Conservation (phyloP, 768 basidiomycete genomes). For the Ramaria sp. region DNA sequence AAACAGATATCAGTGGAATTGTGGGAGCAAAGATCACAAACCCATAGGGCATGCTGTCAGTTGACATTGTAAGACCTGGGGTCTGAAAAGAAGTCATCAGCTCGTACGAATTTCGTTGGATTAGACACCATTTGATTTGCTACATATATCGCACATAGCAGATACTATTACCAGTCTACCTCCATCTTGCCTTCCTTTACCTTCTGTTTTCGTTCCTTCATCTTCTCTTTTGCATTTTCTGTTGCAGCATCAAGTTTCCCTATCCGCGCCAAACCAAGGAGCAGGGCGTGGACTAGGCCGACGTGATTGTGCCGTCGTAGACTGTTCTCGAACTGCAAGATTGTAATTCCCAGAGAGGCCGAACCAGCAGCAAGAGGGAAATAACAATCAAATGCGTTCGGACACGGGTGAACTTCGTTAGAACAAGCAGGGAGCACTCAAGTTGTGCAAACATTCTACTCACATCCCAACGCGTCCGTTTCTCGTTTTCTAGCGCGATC, state of each 20-base stretch:
- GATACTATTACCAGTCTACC: conserved; percentile 4
- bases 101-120: no score
- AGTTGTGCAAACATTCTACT: conserved; percentile 23
- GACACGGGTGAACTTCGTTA: no score
- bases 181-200: conserved; percentile 34
- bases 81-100: no score
- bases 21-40: no score
- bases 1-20: no score
- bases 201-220: conserved; percentile 34
- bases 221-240: conserved; percentile 30
- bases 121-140: no score
- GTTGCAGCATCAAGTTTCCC: conserved; percentile 48
- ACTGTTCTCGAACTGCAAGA: conserved; percentile 71
- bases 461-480: conserved; percentile 76
- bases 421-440: not conserved
- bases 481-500: conserved; percentile 57
- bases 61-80: no score
- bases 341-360: not conserved
- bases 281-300: conserved; percentile 64
- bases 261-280: conserved; percentile 63
- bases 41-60: no score
- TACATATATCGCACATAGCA: no score
- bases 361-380: not conserved
- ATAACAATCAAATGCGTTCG: not conserved
- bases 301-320: conserved; percentile 81